Evolutionary conservation across 2,329 filamentous ascomycete genomes (phyloP).

Genomic region (Westerdykella aurantiaca): DNA sequence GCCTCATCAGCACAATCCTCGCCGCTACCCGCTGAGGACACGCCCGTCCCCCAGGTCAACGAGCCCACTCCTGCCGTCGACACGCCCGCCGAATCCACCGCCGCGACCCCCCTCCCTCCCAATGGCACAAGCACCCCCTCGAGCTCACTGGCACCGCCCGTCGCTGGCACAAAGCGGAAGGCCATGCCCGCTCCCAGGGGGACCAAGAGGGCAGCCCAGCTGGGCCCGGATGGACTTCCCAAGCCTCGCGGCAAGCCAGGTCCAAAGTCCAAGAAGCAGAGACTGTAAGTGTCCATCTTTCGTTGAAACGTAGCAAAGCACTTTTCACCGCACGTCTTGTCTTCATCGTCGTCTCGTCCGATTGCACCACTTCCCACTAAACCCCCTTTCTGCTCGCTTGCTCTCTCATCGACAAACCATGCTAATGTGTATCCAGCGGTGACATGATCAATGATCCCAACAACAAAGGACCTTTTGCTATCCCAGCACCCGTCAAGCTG

Average conservation of each 20-base stretch:
- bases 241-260: conserved; percentile 82
- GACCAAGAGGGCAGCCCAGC: conserved; percentile 51
- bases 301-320: not conserved
- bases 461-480: conserved; percentile 38
- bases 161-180: conserved; percentile 64
- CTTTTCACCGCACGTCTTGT: not conserved
- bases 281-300: conserved; percentile 62
- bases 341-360: not conserved
- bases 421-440: conserved; percentile 38
- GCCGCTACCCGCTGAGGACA: conserved; percentile 22
- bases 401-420: conserved; percentile 10
- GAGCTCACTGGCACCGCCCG: conserved; percentile 41
- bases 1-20: not conserved
- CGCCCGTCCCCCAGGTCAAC: conserved; percentile 30
- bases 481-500: conserved; percentile 59
- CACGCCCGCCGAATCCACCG: conserved; percentile 41
- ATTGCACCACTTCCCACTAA: conserved; percentile 24
- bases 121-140: conserved; percentile 32
- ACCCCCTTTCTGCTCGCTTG: not conserved
- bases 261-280: conserved; percentile 83
- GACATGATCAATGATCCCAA: conserved; percentile 44
- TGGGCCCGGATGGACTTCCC: conserved; percentile 53
- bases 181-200: conserved; percentile 64
- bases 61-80: conserved; percentile 31
- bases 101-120: conserved; percentile 32